Percentiles rank a stretch among this genome's conserved stretches.
Evolutionary conservation across 805 yeast genomes (phyloP).

Genomic region (Candida odintsovae): DNA sequence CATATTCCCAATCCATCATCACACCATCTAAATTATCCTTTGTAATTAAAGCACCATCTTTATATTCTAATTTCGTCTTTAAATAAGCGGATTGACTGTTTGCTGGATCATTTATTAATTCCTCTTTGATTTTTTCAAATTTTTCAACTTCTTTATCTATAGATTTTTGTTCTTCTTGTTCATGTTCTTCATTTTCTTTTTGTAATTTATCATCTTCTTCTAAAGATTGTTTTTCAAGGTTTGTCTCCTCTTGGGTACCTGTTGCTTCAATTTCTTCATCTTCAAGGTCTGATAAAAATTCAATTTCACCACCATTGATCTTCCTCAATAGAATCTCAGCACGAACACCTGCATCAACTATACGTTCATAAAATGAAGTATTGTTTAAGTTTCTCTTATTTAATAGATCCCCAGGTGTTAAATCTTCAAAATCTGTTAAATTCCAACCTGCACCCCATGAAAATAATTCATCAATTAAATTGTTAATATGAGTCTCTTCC

Average conservation of each 20-base stretch:
- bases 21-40: constrained; percentile 78
- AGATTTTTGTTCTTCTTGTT: constrained; percentile 18
- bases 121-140: constrained; percentile 15
- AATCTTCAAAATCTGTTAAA: constrained; percentile 59
- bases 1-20: constrained; percentile 96
- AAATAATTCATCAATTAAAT: constrained; percentile 61
- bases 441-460: constrained; percentile 94
- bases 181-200: constrained; percentile 10
- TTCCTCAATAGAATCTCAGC: constrained; percentile 79
- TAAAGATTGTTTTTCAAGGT: constrained; percentile 11
- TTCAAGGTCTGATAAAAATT: constrained; percentile 39
- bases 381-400: constrained; percentile 41
- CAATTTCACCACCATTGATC: constrained; percentile 55
- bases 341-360: constrained; percentile 83
- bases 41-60: constrained; percentile 65
- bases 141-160: constrained; percentile 9
- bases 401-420: constrained; percentile 83
- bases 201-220: constrained; percentile 14
- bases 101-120: constrained; percentile 47
- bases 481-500: constrained; percentile 40
- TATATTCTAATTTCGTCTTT: constrained; percentile 60
- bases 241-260: constrained; percentile 14
- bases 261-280: constrained; percentile 23
- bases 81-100: constrained; percentile 60
- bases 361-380: constrained; percentile 37